Base-by-base conservation (phyloP, 805 yeast genomes). In the Candida michaelii region DNA sequence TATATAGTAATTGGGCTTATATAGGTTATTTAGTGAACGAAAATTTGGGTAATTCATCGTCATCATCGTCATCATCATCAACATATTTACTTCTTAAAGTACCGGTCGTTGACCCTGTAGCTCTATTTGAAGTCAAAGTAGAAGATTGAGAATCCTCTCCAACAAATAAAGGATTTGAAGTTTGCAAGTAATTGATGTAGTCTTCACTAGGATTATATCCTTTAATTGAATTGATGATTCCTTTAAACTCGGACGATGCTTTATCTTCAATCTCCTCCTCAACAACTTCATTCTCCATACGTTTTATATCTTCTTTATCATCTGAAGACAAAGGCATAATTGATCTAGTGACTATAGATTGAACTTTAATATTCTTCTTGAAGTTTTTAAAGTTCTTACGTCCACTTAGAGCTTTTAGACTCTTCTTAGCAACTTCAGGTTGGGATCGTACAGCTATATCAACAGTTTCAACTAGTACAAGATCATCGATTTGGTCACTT, bases 311-410 rank as follows among this genome's bases (percentile, higher is more conserved):
- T 16, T 35, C 19, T 5, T 39, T 24, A 9, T 32, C 38, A 18
- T 32, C 38, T 2, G 25, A 4, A 11, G 15, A 11, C 37, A 62
- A 35, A 6, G 47, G 51, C 5, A 63, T 51, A 45, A 46, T 59
- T 1, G 58, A 39, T 30, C 63, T 40, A 0, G 58, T 46, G 3
- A 55, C 51, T 13, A 46, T 52, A 2, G 59, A 43, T 35, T 51
- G 50, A 8, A 52, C 16, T 4, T 50, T 48, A 11, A 44, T 42
- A 31, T 50, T 48, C 44, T 65, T 66, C 23, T 44, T 50, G 46
- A 66, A 66, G 9, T 42, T 57, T 45, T 66, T 66, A 50, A 64
- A 64, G 41, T 66, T 65, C 40, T 56, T 58, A 14, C 61, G 45
- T 9, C 36, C 27, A 1, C 32, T 21, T 15, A 19, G 24, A 2